Evolutionary conservation across 345 rosid genomes (phyloP).

Genomic region (Mercurialis annua): DNA sequence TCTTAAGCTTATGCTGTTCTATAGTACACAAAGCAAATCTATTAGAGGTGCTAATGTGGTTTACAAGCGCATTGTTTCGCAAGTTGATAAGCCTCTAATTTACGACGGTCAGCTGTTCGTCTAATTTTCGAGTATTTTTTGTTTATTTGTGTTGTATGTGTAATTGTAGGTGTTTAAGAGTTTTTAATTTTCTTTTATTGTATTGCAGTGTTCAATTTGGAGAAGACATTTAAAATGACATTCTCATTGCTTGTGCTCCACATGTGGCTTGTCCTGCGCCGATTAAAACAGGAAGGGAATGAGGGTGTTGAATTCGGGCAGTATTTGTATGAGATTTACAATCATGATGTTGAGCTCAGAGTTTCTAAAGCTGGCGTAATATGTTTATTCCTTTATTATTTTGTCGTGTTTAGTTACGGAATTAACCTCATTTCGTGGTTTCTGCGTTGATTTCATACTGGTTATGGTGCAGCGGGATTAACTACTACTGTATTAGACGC

Average conservation of each 20-base stretch:
- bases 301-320: constrained; percentile 95
- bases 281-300: constrained; percentile 82
- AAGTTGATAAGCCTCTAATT: constrained; percentile 71
- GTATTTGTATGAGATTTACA: constrained; percentile 79
- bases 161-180: not conserved
- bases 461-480: not conserved
- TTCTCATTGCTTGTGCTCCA: constrained; percentile 89
- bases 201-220: constrained; percentile 82
- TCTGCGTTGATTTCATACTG: not conserved
- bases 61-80: constrained; percentile 56
- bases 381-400: not conserved
- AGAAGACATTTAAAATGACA: constrained; percentile 80
- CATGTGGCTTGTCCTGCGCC: constrained; percentile 84
- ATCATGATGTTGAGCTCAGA: constrained; percentile 88
- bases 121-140: not conserved
- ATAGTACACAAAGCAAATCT: constrained; percentile 83
- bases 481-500: not conserved
- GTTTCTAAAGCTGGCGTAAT: constrained; percentile 94
- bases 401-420: not conserved
- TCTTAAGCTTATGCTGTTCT: constrained; percentile 67
- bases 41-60: constrained; percentile 85
- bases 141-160: not conserved
- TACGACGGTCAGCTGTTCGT: constrained; percentile 57
- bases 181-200: not conserved
- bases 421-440: not conserved